These are phyloP conservation scores for Nannochloris sp. DNA, from an alignment of 139 green algal species.

Conservation along the genomic window DNA sequence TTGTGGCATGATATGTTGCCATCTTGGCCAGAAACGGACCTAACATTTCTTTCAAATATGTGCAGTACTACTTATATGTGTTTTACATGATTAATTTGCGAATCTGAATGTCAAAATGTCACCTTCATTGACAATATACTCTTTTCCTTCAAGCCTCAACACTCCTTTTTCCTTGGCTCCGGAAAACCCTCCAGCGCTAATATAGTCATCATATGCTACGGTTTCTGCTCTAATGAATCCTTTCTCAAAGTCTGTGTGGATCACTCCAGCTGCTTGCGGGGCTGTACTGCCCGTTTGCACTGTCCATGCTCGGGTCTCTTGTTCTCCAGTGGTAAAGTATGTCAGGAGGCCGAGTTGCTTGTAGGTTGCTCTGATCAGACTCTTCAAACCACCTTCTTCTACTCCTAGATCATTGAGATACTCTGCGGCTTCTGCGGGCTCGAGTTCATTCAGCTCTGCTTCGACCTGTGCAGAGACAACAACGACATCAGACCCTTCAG, in stretches of 20 bases:
- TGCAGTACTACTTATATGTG: not conserved
- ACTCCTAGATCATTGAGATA: constrained; percentile 82
- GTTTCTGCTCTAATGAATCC: constrained; percentile 94
- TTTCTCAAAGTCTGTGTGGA: constrained; percentile 91
- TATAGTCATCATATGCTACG: constrained; percentile 65
- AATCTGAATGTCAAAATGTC: constrained; percentile 78
- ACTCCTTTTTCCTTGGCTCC: constrained; percentile 66
- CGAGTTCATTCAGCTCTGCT: constrained; percentile 85
- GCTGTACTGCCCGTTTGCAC: constrained; percentile 74
- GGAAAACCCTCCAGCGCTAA: constrained; percentile 42
- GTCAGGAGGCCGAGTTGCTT: constrained; percentile 81
- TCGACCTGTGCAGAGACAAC: constrained; percentile 80
- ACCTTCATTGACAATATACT: constrained; percentile 92
- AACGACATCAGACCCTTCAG: constrained; percentile 64
- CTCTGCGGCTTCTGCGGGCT: constrained; percentile 70
- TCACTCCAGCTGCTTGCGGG: constrained; percentile 84
- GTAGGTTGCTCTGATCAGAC: constrained; percentile 65
- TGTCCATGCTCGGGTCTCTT: constrained; percentile 91
- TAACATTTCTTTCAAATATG: constrained; percentile 9
- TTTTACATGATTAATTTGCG: constrained; percentile 3
- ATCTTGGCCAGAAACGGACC: constrained; percentile 26
- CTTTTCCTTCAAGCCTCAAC: constrained; percentile 89
- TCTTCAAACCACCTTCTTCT: constrained; percentile 65
- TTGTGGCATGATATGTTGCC: constrained; percentile 1
- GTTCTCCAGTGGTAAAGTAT: constrained; percentile 96